Evolutionary conservation across 805 yeast species (phyloP), one percentile per base, ranked within the genome.

Genomic region (Candida tallmaniae): DNA sequence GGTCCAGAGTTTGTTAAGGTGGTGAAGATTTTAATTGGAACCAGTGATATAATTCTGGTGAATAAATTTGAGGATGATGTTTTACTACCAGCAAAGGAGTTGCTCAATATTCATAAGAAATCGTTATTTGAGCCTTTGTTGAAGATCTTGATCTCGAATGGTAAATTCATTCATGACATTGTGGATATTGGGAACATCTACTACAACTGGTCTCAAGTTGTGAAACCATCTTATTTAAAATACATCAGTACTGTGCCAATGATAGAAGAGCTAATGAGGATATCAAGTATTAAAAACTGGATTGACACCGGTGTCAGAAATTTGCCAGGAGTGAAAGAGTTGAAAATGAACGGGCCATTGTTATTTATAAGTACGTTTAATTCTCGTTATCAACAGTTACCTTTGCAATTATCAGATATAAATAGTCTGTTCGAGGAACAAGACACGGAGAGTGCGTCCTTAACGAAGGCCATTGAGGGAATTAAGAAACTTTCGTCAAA

Each of bases 201-300:
- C 42, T 54, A 68, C 20, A 69, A 70, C 13, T 86, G 95, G 95
- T 66, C 80, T 2, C 60, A 61, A 19, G 68, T 63, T 14, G 87
- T 85, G 0, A 60, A 67, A 15, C 62, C 62, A 1, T 66, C 78
- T 0, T 78, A 83, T 34, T 43, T 78, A 14, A 62, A 61, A 24
- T 83, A 83, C 47, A 82, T 86, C 24, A 73, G 71, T 24, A 62
- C 73, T 5, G 68, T 78, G 58, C 83, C 82, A 2, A 68, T 72
- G 43, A 79, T 78, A 2, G 75, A 76, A 48, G 78, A 75, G 35
- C 53, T 79, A 19, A 70, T 71, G 41, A 67, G 54, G 12, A 70
- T 65, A 55, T 82, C 65, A 36, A 48, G 56, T 22, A 71, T 85
- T 41, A 70, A 78, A 4, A 50, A 58, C 6, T 85, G 90, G 90